Percentiles rank a stretch among this genome's conserved stretches.
These are phyloP conservation scores for Rubia peregrina DNA, from an alignment of 305 asterid genomes.

Conservation along the genomic window DNA sequence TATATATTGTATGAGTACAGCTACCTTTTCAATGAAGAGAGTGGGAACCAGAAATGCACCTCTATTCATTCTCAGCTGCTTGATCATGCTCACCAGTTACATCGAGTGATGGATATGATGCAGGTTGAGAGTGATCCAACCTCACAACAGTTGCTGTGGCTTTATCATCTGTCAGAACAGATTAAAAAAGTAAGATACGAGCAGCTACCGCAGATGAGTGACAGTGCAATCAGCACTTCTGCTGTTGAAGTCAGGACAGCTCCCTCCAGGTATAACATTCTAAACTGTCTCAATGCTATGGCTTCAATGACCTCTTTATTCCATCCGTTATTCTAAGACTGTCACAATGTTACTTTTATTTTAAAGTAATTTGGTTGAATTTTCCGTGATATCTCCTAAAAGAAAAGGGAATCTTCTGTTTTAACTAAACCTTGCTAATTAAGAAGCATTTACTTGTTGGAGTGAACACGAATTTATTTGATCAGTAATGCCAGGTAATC, in stretches of 20 bases:
- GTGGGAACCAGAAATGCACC: neutral
- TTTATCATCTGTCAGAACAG: neutral
- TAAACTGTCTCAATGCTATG: too few relatives aligned
- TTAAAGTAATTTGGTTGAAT: too few relatives aligned
- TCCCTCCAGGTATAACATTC: too few relatives aligned
- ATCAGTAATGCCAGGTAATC: too few relatives aligned
- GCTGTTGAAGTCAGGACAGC: neutral
- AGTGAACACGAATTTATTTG: too few relatives aligned
- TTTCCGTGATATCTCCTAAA: too few relatives aligned
- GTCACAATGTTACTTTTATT: neutral
- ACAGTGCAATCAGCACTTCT: neutral
- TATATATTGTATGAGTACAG: neutral
- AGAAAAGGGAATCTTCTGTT: too few relatives aligned
- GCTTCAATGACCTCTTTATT: too few relatives aligned
- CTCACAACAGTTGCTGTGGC: constrained; percentile 6
- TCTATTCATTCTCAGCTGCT: neutral
- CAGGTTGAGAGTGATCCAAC: neutral
- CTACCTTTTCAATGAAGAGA: neutral
- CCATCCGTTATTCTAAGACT: neutral
- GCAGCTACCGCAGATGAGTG: neutral
- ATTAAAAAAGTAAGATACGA: neutral
- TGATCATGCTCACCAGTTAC: too few relatives aligned
- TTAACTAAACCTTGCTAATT: too few relatives aligned
- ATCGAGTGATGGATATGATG: constrained; percentile 17
- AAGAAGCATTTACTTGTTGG: too few relatives aligned